Base-by-base conservation (phyloP, 257 asterid genomes). In the Plantago elongata region DNA sequence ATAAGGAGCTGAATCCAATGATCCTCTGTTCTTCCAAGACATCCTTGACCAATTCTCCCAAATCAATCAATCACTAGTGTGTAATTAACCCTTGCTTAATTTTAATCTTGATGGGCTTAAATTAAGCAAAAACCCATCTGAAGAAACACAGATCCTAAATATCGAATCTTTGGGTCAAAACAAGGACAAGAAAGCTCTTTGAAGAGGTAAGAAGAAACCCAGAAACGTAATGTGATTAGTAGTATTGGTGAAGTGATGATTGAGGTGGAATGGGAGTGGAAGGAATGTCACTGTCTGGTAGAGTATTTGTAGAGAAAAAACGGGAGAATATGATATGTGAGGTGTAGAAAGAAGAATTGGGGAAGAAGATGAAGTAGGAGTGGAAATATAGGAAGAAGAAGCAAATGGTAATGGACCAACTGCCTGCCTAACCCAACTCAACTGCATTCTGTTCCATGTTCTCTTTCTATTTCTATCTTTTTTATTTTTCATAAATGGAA, bases 21-120 rank as follows among this genome's bases (percentile, higher is more conserved):
- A 61, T 75, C 90, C 98, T 78, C 87, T 86, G 80, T 78, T 84
- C 82, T 86, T 91, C 96, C 88, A 84, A 74, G 91, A 83, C 96
- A 88, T 91, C 49, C 17, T 57, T 38, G 27, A 22, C 27, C 27
- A 22, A 22, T 22, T 22, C 27, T 22, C 27, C n/a, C n/a, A n/a
- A n/a, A n/a, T n/a, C n/a, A n/a, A n/a, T 22, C 27, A 22, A 22
- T 22, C 27, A 22, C 27, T 22, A 22, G 27, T 22, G 27, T 22
- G n/a, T 2, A 22, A 22, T 22, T n/a, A n/a, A n/a, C n/a, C n/a
- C n/a, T 22, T 22, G 27, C 54, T 68, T 73, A 75, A 76, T 62
- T 67, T 34, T 22, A 22, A 1, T 34, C 40, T 34, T 34, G 40
- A 34, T 34, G 40, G 40, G 40, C 66, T 13, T 48, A 67, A 83